Conservation (phyloP, 2,329 filamentous ascomycete species). For the Fusarium torulosum region DNA sequence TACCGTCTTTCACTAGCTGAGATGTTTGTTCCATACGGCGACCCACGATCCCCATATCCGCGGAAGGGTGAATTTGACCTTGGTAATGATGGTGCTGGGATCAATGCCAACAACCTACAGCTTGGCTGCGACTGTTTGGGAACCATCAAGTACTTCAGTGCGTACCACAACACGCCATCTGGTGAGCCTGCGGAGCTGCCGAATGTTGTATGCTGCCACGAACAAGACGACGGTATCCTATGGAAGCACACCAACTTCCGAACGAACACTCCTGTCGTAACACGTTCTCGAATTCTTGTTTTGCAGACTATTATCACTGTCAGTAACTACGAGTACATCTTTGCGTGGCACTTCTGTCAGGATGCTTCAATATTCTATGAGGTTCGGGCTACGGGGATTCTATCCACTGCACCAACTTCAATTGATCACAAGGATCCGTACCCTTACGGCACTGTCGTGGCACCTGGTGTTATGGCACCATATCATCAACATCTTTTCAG, state of each 20-base stretch:
- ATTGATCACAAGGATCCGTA: constrained; percentile 64
- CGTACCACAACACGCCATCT: constrained; percentile 49
- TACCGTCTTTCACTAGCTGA: constrained; percentile 74
- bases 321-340: constrained; percentile 71
- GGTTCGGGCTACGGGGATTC: constrained; percentile 59
- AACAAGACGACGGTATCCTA: constrained; percentile 63
- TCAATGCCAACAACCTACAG: constrained; percentile 73
- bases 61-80: constrained; percentile 78
- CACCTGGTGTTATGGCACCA: constrained; percentile 70
- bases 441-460: constrained; percentile 71
- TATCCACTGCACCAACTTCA: constrained; percentile 59
- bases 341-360: constrained; percentile 63
- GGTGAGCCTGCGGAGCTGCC: constrained; percentile 51
- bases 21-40: constrained; percentile 76
- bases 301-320: constrained; percentile 73
- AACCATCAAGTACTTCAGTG: constrained; percentile 62
- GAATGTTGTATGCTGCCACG: constrained; percentile 55
- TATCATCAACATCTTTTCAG: constrained; percentile 78
- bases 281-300: constrained; percentile 67
- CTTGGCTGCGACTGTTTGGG: constrained; percentile 72
- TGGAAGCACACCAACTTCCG: constrained; percentile 74
- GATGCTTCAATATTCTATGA: constrained; percentile 58
- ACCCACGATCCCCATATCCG: constrained; percentile 63
- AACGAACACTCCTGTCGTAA: constrained; percentile 67
- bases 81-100: constrained; percentile 74